Base-by-base conservation (phyloP, 768 basidiomycete species). In the Suillus subalutaceus region DNA sequence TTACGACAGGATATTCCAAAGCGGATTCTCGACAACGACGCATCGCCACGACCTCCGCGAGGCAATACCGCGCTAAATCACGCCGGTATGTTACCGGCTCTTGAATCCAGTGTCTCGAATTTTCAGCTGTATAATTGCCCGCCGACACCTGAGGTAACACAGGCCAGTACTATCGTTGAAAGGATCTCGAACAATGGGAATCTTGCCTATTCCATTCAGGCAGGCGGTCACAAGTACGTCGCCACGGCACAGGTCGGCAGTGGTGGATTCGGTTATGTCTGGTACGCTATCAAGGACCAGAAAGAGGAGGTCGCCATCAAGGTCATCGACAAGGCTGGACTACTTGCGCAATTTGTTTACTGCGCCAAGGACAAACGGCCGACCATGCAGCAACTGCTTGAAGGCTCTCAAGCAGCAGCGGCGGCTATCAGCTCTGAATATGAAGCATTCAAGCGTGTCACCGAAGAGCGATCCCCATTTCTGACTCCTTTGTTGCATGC, bases 291-390 rank as follows among this genome's bases (percentile, higher is more conserved):
- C 26, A 30, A 52, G 23, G 60, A 65, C 50, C 35, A 44, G 10
- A 44, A 61, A n/a, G 65, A 63, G 62, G 65, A 68, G 16, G 67
- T 68, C 18, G 67, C 67, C 2, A 63, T 66, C 40, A 68, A 66
- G 38, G 65, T 68, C 48, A 57, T 67, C n/a, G 66, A 59, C 41
- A 66, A 46, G 44, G 43, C 30, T 30, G 43, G 23, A 6, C 46
- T 62, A 12, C 59, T 60, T 30, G 41, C 40, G 5, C 59, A 23
- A 60, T 60, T 18, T 60, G 59, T 30, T 40, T 37, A 18, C 40
- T 63, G 37, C 37, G 4, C 50, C 60, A n/a, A 26, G 2, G 37
- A 55, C 18, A 41, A 40, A 12, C 30, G 38, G 10, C 37, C 26
- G 18, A 46, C 41, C 6, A 2, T 38, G 32, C n/a, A 26, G 32